These are phyloP conservation scores for Jasminum sambac DNA, from an alignment of 257 asterid genomes.

Conservation along the genomic window DNA sequence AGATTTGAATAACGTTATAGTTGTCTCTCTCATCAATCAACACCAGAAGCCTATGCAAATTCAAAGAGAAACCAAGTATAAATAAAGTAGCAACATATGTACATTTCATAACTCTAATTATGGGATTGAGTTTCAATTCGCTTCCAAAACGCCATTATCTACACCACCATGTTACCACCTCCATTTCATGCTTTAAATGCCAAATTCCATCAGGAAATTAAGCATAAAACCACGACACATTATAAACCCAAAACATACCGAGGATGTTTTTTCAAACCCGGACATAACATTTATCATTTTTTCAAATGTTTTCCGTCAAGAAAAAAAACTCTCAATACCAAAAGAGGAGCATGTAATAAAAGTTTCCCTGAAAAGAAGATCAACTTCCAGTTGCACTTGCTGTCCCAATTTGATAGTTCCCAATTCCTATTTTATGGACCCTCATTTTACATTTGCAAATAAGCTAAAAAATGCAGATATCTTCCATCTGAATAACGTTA, in stretches of 20 bases:
- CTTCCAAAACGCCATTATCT: background rate
- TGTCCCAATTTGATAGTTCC: slow-evolving; percentile 43
- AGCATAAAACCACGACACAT: background rate
- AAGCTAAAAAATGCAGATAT: slow-evolving; percentile 91
- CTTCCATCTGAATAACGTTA: slow-evolving; percentile 79
- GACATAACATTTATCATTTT: background rate
- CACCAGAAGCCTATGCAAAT: no score
- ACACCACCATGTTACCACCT: background rate
- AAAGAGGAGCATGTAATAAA: background rate
- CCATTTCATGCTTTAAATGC: background rate
- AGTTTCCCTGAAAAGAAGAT: background rate
- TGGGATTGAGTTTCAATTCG: background rate
- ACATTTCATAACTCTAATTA: background rate
- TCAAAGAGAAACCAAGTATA: no score
- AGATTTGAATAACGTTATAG: no score
- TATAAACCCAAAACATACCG: background rate
- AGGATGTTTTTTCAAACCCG: no score
- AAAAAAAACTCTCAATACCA: background rate
- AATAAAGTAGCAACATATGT: no score
- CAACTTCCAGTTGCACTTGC: slow-evolving; percentile 32
- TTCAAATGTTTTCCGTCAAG: no score
- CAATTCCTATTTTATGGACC: slow-evolving; percentile 69
- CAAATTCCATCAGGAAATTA: background rate
- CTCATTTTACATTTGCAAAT: slow-evolving; percentile 77
- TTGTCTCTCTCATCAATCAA: no score